A percentile compares a stretch with the other conserved stretches of the same genome.
Conservation (phyloP, 2,329 filamentous ascomycete species). For the Arachnomyces sp. region DNA sequence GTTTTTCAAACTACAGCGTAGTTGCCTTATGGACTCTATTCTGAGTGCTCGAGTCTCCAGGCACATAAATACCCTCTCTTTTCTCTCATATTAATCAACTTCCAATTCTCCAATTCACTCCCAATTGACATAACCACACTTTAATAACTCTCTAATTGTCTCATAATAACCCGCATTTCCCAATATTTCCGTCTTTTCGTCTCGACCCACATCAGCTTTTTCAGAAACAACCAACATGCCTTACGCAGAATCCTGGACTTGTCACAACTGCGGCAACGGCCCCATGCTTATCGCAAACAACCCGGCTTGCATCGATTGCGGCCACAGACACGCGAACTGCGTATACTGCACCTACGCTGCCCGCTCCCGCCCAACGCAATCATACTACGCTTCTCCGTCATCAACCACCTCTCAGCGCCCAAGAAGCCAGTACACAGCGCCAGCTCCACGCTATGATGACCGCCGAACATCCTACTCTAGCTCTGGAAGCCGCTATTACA, state of each 20-base stretch:
- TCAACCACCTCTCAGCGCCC: too few species aligned
- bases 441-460: too few species aligned
- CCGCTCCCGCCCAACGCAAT: too few species aligned
- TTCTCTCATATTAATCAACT: too few species aligned
- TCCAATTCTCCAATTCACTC: conserved; percentile 1
- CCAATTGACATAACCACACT: too few species aligned
- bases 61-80: background rate
- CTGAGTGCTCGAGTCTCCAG: background rate
- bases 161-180: conserved; percentile 10
- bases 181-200: conserved; percentile 7
- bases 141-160: background rate
- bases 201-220: conserved; percentile 1
- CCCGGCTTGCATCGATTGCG: conserved; percentile 21
- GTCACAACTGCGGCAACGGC: conserved; percentile 26
- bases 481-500: too few species aligned
- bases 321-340: conserved; percentile 8
- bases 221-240: conserved; percentile 9
- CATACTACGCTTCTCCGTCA: too few species aligned
- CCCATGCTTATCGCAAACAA: conserved; percentile 21
- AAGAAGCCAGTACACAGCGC: too few species aligned
- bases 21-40: too few species aligned
- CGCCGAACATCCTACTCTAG: too few species aligned
- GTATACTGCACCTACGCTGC: conserved; percentile 13
- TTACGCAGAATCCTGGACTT: conserved; percentile 25
- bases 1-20: too few species aligned